phyloP scores from a whole-genome alignment of 1,284 basidiomycete genomes.

The Mycosarcoma maydis region DNA sequence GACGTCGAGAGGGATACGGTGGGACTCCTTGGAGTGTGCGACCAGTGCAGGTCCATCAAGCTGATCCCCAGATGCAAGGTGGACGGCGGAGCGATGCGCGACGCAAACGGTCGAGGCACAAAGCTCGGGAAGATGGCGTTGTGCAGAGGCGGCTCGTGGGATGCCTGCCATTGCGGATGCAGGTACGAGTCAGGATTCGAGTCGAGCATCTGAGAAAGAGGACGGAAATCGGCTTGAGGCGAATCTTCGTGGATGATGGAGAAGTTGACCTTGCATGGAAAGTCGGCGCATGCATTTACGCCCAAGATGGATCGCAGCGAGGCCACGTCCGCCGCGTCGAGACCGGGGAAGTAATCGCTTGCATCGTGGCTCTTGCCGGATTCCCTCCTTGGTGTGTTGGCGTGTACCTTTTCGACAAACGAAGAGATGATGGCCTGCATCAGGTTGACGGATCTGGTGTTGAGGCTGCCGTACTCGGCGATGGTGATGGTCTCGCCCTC shows the following conservation, averaged over 20 bases:
- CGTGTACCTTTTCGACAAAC: constrained; percentile 48
- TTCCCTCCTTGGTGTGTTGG: constrained; percentile 23
- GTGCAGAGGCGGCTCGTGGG: constrained; percentile 55
- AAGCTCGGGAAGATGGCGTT: constrained; percentile 65
- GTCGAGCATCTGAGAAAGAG: constrained; percentile 60
- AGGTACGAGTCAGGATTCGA: constrained; percentile 61
- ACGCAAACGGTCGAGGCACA: constrained; percentile 64
- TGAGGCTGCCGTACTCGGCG: constrained; percentile 67
- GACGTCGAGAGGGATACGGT: constrained; percentile 61
- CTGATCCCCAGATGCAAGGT: constrained; percentile 66
- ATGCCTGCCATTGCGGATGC: constrained; percentile 59
- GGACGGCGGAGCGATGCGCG: constrained; percentile 64
- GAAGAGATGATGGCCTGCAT: constrained; percentile 63
- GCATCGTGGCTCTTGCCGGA: constrained; percentile 16
- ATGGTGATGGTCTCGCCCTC: constrained; percentile 59
- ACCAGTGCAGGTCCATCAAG: constrained; percentile 68
- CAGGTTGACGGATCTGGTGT: constrained; percentile 63
- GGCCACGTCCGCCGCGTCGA: constrained; percentile 24
- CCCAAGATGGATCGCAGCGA: constrained; percentile 39
- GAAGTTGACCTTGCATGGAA: constrained; percentile 58
- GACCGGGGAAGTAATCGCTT: constrained; percentile 33
- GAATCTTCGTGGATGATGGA: constrained; percentile 66
- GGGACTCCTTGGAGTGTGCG: constrained; percentile 61
- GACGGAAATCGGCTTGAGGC: constrained; percentile 64
- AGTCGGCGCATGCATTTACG: constrained; percentile 24